Base-by-base conservation (phyloP, 1,284 basidiomycete species). In the Gymnopus androsaceus region DNA sequence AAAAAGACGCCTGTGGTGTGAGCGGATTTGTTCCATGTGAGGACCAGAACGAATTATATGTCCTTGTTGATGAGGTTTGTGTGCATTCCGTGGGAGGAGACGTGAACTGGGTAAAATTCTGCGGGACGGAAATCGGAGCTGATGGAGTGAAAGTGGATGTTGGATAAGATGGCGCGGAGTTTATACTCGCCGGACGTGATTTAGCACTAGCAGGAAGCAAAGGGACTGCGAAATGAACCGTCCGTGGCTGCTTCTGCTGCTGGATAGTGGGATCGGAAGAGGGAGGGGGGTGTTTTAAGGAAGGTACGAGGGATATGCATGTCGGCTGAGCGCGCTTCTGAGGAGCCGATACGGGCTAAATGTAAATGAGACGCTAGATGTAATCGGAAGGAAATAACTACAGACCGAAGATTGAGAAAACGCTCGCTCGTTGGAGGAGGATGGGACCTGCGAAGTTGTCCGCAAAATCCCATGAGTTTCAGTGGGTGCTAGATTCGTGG, bases 11-110 rank as follows among this genome's bases (percentile, higher is more conserved):
- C 56, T 63, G 59, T 51, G 64, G 64, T 27, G 67, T 61, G 46
- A 45, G 9, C 3, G 42, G 42, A 21, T 33, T 19, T n/a, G 23
- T 53, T 8, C 41, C 34, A 47, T 82, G 79, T 5, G 80, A 74
- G 2, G 82, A 84, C 84, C 85, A 87, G 63, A 87, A 86, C 0
- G 82, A 80, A 65, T 86, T 84, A 61, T 87, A 86, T 4, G 84
- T 87, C 46, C 85, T 69, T 5, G 70, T 66, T 23, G 66, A 56
- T 19, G 57, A 19, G 28, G 65, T 60, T 8, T 63, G 48, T 1
- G 12, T n/a, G 40, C 12, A 42, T 33, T 17, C 17, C 7, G n/a
- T 12, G 23, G 37, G 30, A 11, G 50, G 27, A 41, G 41, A 15
- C 14, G 41, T 44, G n/a, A 34, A 34, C 27, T 48, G 48, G 12